phyloP scores from a whole-genome alignment of 495 filamentous ascomycete genomes.

The Podospora comata region DNA sequence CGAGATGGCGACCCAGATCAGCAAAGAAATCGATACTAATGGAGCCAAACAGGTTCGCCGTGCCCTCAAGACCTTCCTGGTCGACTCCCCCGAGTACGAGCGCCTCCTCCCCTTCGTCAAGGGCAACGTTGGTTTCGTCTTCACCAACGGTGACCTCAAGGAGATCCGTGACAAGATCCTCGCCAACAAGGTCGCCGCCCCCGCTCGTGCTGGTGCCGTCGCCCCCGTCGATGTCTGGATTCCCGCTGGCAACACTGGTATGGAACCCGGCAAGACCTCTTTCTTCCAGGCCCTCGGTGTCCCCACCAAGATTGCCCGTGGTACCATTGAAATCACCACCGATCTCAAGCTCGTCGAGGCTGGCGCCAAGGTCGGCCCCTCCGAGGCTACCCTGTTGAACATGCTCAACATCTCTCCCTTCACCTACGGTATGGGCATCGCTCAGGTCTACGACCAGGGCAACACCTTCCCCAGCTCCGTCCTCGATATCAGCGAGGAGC shows the following conservation, averaged over 20 bases:
- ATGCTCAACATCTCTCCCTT: slow-evolving; percentile 99
- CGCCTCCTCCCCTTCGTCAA: slow-evolving; percentile 92
- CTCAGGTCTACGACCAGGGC: slow-evolving; percentile 93
- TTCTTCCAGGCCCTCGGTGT: slow-evolving; percentile 99
- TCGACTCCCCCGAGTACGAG: slow-evolving; percentile 93
- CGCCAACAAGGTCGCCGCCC: slow-evolving; percentile 93
- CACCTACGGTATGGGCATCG: slow-evolving; percentile 97
- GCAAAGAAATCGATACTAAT: not conserved
- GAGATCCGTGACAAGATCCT: slow-evolving; percentile 88
- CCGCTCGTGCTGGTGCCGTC: slow-evolving; percentile 92
- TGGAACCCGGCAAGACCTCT: slow-evolving; percentile 99
- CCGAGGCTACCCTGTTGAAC: slow-evolving; percentile 97
- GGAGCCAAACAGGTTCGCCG: slow-evolving; percentile 67
- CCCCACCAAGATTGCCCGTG: slow-evolving; percentile 99
- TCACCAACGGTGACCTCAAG: slow-evolving; percentile 97
- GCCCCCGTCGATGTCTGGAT: slow-evolving; percentile 88
- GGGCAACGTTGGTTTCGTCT: slow-evolving; percentile 99
- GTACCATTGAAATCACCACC: slow-evolving; percentile 99
- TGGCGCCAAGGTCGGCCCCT: slow-evolving; percentile 90
- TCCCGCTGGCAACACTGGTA: slow-evolving; percentile 97
- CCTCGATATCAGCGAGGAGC: slow-evolving; percentile 88
- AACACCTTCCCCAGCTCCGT: slow-evolving; percentile 82
- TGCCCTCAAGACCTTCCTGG: slow-evolving; percentile 91
- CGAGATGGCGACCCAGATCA: not conserved
- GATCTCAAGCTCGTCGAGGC: slow-evolving; percentile 97